Evolutionary conservation across 495 filamentous ascomycete genomes (phyloP), one percentile per base, ranked within the genome.

Genomic region (Amniculicola lignicola): DNA sequence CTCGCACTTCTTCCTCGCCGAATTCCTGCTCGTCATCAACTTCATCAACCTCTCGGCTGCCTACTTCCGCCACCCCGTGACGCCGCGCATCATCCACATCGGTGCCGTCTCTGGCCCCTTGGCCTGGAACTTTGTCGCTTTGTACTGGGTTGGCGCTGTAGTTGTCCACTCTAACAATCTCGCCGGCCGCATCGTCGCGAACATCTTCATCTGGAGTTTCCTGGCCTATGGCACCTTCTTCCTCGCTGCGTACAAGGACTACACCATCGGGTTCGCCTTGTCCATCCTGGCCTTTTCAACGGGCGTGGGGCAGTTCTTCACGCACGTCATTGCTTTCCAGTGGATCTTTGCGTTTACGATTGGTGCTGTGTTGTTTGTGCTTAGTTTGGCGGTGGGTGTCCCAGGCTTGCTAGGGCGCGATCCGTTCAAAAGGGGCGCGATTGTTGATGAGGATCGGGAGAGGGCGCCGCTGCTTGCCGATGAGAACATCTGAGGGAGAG

Each of bases 321-420:
- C 78, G 2, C 25, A 27, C 69, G 65, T 82, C 33, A 77, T 91
- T 55, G 82, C 86, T 1, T 72, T 93, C 49, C 90, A 96, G 73
- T 94, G 88, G 90, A 90, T 90, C 69, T 95, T 94, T 66, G 88
- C 89, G 25, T 91, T 94, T 62, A 75, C 81, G 57, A 85, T 94
- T 68, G 90, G 91, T 77, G 82, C 74, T 1, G 67, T 89, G 33
- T 79, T 94, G 45, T 82, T 90, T 64, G 63, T 88, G 9, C 67
- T 75, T 2, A 86, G 85, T 1, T 45, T 85, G 0, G 71, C 80
- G 23, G 74, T 90, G 45, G 84, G 83, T 4, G 69, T 83, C 22
- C 84, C 87, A 5, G 81, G 77, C 50, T 79, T 83, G 55, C 75
- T 80, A 25, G 82, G 84, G 22, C 79, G 74, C 24, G 72, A 77